A percentile compares a stretch with the other conserved stretches of the same genome.
Evolutionary conservation across 208 protist species (phyloP).

Genomic region (Leishmania braziliensis): DNA sequence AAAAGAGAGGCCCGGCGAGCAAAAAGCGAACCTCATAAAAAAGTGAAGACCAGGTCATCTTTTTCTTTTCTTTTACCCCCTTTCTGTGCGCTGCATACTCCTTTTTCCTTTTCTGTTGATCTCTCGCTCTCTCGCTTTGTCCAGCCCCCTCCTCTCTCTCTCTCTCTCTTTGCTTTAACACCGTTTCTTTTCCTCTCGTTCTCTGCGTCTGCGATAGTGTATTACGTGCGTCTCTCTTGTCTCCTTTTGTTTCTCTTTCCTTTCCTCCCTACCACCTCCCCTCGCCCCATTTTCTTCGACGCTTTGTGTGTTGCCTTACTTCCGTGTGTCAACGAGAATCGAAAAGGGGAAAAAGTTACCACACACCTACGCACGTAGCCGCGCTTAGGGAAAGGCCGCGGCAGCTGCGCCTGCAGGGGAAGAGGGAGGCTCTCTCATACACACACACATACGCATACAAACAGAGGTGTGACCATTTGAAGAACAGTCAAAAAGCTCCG

Average conservation of each 20-base stretch:
- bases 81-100: not conserved
- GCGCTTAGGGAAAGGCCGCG: not conserved
- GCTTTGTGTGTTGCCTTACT: not conserved
- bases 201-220: not conserved
- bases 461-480: not conserved
- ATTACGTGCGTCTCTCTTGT: not conserved
- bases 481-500: not conserved
- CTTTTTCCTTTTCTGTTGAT: not conserved
- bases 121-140: not conserved
- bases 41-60: not conserved
- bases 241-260: not conserved
- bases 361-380: not conserved
- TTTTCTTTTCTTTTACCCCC: not conserved
- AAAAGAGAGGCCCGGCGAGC: not conserved
- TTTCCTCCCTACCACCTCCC: not conserved
- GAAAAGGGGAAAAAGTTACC: not conserved
- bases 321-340: not conserved
- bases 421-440: not conserved
- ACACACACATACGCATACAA: not conserved
- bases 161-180: no score
- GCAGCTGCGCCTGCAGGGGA: not conserved
- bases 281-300: not conserved
- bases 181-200: not conserved
- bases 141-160: not conserved
- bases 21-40: not conserved